These are phyloP conservation scores for Clavispora santaluciae DNA, from an alignment of 805 yeast genomes.

Conservation along the genomic window DNA sequence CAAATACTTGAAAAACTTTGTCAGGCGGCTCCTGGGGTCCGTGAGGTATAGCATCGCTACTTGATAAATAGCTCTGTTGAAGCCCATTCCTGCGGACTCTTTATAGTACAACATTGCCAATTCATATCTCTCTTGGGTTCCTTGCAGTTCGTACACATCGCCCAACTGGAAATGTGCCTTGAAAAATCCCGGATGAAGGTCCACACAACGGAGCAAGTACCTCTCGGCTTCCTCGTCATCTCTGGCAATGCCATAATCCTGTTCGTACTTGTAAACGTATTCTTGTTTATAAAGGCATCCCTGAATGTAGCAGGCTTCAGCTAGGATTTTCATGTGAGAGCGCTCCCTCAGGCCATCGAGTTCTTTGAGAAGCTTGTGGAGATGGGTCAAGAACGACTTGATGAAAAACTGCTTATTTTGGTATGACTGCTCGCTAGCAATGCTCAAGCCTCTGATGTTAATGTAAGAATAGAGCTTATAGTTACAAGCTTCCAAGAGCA, in stretches of 20 bases:
- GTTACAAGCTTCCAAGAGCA: conserved; percentile 37
- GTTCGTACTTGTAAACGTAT: conserved; percentile 25
- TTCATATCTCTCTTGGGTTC: conserved; percentile 26
- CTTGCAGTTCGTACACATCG: conserved; percentile 32
- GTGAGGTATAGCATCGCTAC: conserved; percentile 34
- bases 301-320: conserved; percentile 33
- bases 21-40: conserved; percentile 30
- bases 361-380: conserved; percentile 33
- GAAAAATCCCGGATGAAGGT: conserved; percentile 26
- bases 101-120: conserved; percentile 31
- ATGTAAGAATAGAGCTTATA: conserved; percentile 36
- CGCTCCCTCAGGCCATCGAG: conserved; percentile 13
- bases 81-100: conserved; percentile 38
- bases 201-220: conserved; percentile 29
- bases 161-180: conserved; percentile 36
- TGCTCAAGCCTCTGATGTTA: conserved; percentile 38
- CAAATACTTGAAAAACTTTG: conserved; percentile 32
- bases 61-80: conserved; percentile 40
- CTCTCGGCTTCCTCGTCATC: conserved; percentile 25
- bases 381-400: conserved; percentile 35
- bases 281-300: conserved; percentile 37
- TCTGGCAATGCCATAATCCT: conserved; percentile 31
- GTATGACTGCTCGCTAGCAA: conserved; percentile 24
- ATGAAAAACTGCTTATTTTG: conserved; percentile 32
- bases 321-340: conserved; percentile 13